Evolutionary conservation across 805 yeast species (phyloP), one percentile per base, ranked within the genome.

Genomic region (Candida gorgasii): DNA sequence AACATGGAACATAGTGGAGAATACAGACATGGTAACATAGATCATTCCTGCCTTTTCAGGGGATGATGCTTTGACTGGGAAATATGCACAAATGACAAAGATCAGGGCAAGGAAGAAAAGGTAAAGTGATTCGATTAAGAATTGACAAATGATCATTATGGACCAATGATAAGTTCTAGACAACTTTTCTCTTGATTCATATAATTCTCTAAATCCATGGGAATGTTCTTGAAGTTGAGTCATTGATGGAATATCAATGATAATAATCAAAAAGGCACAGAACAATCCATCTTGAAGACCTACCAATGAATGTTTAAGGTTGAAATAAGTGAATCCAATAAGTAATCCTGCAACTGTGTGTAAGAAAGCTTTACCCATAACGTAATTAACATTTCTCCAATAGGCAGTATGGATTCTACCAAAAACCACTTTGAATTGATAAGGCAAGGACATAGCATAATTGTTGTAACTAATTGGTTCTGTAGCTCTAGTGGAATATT

Each of bases 241-340:
- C 43, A 68, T 59, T 45, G 67, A 46, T 9, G 75, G 66, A 30
- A 60, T 55, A 45, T 65, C 60, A 17, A 64, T 63, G 36, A 68
- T 58, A 43, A 61, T 49, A 38, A 58, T 61, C 66, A 70, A 71
- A 58, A 76, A 76, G 34, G 72, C 63, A 23, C 77, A 61, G 42
- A 74, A 69, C 63, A 75, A 64, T 42, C 74, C 92, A 62, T 86
- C 86, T 61, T 87, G 95, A 54, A 68, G 52, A 31, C 70, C 72
- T 61, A 65, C 86, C 33, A 73, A 58, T 12, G 88, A 75, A 5
- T 72, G 72, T 40, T 58, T 58, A 22, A 88, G 83, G 46, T 80
- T 80, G 63, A 75, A 82, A 63, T 80, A 86, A 0, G 79, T 69
- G 60, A 86, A 86, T 27, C 95, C 95, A 49, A 81, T 74, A 55